A percentile compares a stretch with the other conserved stretches of the same genome.
Conservation (phyloP, 768 basidiomycete species). For the Tremella fuciformis region DNA sequence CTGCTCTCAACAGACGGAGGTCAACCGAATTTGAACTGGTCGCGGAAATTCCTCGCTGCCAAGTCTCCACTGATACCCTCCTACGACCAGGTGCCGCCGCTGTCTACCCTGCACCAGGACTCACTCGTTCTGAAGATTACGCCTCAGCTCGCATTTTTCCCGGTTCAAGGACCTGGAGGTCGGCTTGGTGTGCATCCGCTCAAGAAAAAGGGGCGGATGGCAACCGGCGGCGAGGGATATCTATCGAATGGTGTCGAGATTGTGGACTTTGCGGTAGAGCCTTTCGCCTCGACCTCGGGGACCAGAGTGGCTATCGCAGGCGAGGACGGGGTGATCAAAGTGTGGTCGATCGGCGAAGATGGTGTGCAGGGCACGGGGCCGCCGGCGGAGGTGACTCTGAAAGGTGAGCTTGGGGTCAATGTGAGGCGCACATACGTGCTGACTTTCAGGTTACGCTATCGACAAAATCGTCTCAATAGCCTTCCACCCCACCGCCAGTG, state of each 20-base stretch:
- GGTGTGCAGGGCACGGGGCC: constrained; percentile 34
- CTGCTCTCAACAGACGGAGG: neutral
- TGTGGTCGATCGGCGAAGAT: constrained; percentile 40
- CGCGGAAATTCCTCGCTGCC: constrained; percentile 52
- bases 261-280: constrained; percentile 44
- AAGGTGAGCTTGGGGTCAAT: constrained; percentile 28
- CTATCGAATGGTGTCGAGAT: constrained; percentile 47
- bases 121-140: constrained; percentile 50
- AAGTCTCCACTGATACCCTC: constrained; percentile 52
- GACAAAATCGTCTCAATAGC: constrained; percentile 48
- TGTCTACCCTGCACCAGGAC: constrained; percentile 46
- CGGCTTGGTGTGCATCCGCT: constrained; percentile 49
- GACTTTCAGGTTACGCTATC: constrained; percentile 33
- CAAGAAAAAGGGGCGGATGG: constrained; percentile 46
- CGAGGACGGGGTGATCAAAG: constrained; percentile 49
- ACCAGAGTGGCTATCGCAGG: constrained; percentile 31
- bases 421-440: neutral
- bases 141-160: constrained; percentile 47
- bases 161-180: constrained; percentile 53
- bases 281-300: neutral
- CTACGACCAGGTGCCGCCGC: constrained; percentile 49
- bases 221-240: constrained; percentile 35
- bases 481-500: constrained; percentile 49
- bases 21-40: constrained; percentile 49
- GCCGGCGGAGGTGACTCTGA: constrained; percentile 32